Conservation (phyloP, 495 filamentous ascomycete species). For the Podospora bellae-mahoneyi region DNA sequence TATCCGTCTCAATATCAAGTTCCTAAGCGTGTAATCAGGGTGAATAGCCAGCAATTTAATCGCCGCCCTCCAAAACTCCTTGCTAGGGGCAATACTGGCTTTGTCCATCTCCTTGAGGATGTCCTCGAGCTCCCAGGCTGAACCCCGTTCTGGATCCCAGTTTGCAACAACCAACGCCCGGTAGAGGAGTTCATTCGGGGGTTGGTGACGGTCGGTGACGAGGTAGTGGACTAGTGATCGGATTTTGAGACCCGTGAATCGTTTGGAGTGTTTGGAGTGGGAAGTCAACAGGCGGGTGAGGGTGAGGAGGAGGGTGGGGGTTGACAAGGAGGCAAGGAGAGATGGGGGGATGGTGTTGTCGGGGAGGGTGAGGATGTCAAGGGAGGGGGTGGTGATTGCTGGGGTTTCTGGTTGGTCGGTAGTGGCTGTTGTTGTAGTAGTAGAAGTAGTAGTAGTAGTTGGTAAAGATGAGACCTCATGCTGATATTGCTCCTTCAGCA, state of each 20-base stretch:
- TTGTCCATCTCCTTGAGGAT: slow-evolving; percentile 68
- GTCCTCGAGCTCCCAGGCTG: slow-evolving; percentile 55
- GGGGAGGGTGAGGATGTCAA: neutral
- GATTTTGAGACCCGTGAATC: slow-evolving; percentile 18
- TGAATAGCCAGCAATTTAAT: slow-evolving; percentile 77
- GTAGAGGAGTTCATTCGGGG: slow-evolving; percentile 65
- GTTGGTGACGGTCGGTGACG: slow-evolving; percentile 57
- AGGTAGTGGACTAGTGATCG: slow-evolving; percentile 52
- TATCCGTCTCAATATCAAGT: slow-evolving; percentile 66
- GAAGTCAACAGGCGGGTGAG: neutral
- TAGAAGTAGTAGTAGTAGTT: neutral
- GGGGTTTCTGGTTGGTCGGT: neutral
- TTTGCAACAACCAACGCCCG: slow-evolving; percentile 70
- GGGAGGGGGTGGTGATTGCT: neutral
- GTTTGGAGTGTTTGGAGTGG: neutral
- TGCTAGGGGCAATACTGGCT: slow-evolving; percentile 57
- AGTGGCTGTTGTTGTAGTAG: neutral
- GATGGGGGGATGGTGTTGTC: neutral
- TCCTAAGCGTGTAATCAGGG: slow-evolving; percentile 75
- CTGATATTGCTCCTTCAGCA: neutral
- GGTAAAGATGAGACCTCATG: neutral
- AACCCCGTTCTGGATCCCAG: slow-evolving; percentile 59
- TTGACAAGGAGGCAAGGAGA: neutral
- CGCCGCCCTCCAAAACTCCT: slow-evolving; percentile 64
- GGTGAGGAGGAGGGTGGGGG: neutral